Percentiles rank a stretch among this genome's conserved stretches.
phyloP scores from a whole-genome alignment of 495 filamentous ascomycete species.

The Penicillium verhagenii region DNA sequence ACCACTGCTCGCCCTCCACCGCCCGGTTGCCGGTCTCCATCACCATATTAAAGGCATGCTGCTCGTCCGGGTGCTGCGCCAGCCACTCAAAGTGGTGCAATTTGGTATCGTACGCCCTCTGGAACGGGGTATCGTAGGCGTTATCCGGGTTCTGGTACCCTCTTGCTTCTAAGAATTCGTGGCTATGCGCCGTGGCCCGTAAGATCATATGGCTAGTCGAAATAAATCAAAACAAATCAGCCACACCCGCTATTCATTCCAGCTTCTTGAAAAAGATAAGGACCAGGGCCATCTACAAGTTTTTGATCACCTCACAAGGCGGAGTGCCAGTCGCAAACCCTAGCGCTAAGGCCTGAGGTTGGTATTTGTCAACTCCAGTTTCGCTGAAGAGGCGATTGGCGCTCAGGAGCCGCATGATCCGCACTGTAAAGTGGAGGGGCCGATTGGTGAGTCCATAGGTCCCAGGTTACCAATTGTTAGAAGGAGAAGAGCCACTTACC shows the following conservation, averaged over 20 bases:
- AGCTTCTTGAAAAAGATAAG: background rate
- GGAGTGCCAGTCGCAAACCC: constrained; percentile 4
- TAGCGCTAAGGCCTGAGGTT: constrained; percentile 14
- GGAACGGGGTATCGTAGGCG: constrained; percentile 23
- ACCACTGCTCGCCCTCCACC: constrained; percentile 13
- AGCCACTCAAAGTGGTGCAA: constrained; percentile 31
- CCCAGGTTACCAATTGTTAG: background rate
- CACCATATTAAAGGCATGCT: constrained; percentile 21
- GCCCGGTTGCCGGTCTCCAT: constrained; percentile 19
- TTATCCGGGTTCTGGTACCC: constrained; percentile 26
- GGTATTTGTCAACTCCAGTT: constrained; percentile 4
- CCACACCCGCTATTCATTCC: background rate
- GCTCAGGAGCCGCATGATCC: constrained; percentile 17
- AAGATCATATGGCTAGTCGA: constrained; percentile 15
- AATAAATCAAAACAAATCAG: no score
- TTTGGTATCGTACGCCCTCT: constrained; percentile 28
- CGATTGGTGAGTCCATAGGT: no score
- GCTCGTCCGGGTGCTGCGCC: constrained; percentile 6
- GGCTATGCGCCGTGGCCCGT: constrained; percentile 14
- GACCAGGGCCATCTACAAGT: constrained; percentile 17
- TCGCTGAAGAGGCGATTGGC: constrained; percentile 13
- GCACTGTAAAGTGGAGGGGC: constrained; percentile 2
- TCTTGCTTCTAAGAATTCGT: constrained; percentile 22
- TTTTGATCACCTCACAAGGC: constrained; percentile 12
- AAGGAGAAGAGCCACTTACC: constrained; percentile 5